Conservation (phyloP, 1,139 yeast genomes). For the Meyerozyma carpophila region DNA sequence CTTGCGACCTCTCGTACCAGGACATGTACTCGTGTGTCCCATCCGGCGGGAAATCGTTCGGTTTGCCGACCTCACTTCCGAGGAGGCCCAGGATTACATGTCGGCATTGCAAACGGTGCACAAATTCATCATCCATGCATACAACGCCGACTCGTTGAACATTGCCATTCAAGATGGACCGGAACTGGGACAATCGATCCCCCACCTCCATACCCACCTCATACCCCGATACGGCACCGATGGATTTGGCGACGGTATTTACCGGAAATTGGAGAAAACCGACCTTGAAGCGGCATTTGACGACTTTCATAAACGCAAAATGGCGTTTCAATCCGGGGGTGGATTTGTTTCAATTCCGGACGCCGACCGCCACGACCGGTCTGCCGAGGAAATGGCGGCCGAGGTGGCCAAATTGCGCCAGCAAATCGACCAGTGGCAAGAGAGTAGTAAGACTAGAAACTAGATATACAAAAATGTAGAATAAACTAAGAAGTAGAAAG, state of each 20-base stretch:
- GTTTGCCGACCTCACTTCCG: conserved; percentile 60
- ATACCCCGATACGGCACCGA: conserved; percentile 71
- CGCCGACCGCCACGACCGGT: conserved; percentile 46
- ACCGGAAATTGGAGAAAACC: conserved; percentile 48
- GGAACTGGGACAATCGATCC: conserved; percentile 90
- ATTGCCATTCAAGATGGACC: conserved; percentile 95
- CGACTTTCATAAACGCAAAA: conserved; percentile 28
- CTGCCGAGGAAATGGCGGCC: conserved; percentile 53
- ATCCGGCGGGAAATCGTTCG: conserved; percentile 52
- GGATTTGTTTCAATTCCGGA: conserved; percentile 38
- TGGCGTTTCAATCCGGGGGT: conserved; percentile 16
- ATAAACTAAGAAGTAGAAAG: too few relatives aligned
- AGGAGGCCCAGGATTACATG: conserved; percentile 77
- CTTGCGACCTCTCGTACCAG: conserved; percentile 83
- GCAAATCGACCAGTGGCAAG: conserved; percentile 31
- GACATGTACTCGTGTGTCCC: conserved; percentile 88
- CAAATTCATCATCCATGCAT: conserved; percentile 54
- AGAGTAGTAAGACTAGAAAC: neutral
- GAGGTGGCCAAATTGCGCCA: conserved; percentile 53
- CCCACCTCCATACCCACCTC: conserved; percentile 89
- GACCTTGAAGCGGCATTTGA: conserved; percentile 28
- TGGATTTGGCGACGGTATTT: conserved; percentile 69
- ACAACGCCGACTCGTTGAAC: conserved; percentile 76
- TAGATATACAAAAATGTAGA: neutral
- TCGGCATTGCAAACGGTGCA: conserved; percentile 68